phyloP scores from a whole-genome alignment of 1,284 basidiomycete genomes.

The Ceratobasidium sp. region DNA sequence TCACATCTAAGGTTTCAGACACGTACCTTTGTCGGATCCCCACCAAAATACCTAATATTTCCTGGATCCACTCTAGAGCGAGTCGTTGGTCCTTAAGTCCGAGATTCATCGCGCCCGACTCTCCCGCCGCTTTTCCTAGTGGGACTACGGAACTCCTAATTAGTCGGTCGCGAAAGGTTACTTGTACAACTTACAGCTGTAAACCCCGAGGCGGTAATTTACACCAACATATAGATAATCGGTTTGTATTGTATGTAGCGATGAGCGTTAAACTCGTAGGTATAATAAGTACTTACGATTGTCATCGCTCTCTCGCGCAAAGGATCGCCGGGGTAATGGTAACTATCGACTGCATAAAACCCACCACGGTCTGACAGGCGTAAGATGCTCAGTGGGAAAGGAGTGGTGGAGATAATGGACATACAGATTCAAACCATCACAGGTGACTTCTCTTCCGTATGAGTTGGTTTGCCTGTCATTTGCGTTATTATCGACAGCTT shows the following conservation, averaged over 20 bases:
- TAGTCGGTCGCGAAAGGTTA: too few species aligned
- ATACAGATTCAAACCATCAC: conserved; percentile 24
- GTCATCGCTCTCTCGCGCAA: not conserved
- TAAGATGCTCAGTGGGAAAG: not conserved
- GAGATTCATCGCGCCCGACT: conserved; percentile 47
- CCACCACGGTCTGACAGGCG: not conserved
- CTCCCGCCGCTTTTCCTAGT: conserved; percentile 45
- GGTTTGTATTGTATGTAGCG: not conserved
- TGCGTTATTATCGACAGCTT: not conserved
- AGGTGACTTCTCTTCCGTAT: not conserved
- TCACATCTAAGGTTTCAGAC: not conserved
- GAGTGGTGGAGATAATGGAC: not conserved
- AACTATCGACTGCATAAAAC: not conserved
- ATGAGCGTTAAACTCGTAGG: too few species aligned
- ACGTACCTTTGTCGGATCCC: conserved; percentile 48
- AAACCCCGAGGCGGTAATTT: not conserved
- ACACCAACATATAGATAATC: not conserved
- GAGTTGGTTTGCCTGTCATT: not conserved
- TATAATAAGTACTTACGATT: not conserved
- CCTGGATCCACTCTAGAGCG: conserved; percentile 55
- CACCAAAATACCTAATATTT: too few species aligned
- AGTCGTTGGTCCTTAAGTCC: conserved; percentile 53
- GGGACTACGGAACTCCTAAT: not conserved
- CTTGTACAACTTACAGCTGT: not conserved
- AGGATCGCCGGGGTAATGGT: not conserved